Evolutionary conservation across 495 filamentous ascomycete genomes (phyloP), one percentile per base, ranked within the genome.

Genomic region (Staphylotrichum longicolle): DNA sequence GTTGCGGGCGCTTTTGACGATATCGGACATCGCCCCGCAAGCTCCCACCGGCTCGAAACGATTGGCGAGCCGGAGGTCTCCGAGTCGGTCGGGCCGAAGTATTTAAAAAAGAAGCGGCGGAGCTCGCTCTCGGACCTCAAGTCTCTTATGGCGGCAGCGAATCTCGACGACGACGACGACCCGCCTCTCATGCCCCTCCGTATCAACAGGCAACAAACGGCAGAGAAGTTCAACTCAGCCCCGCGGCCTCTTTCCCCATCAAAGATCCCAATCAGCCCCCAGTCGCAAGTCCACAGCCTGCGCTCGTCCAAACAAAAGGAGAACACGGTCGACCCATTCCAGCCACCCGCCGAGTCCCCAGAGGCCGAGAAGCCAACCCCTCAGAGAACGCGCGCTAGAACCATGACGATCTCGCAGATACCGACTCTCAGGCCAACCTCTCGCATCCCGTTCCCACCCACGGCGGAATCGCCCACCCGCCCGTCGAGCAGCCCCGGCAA

Each of bases 71-170:
- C 80, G 30, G 76, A 80, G 11, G 68, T 70, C 10, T 5, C 34
- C 57, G 78, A 77, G 52, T 65, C 73, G 45, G 57, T 65, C 0
- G 63, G 70, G n/a, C 62, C 66, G 37, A 83, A 79, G 58, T 67
- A 77, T 40, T 61, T 80, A 69, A 81, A 86, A 66, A 91, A 88
- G 75, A 97, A 95, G 76, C 82, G 94, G 62, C 86, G 94, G 65
- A 96, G 92, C 73, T 97, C 93, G 30, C 75, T 98, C 30, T 96
- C 91, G 14, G 94, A 98, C 69, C 77, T 98, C 34, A 89, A 90
- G 68, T 79, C 78, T 46, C 77, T 82, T 5, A 83, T 88, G 70
- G 78, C 74, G 11, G 69, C 74, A 8, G 68, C 78, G 8, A 79
- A 69, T 47, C 65, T 83, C 7, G 77, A 77, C 11, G 54, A 56